Base-by-base conservation (phyloP, 108 stramenopile genomes). In the Schizochytrium sp. region DNA sequence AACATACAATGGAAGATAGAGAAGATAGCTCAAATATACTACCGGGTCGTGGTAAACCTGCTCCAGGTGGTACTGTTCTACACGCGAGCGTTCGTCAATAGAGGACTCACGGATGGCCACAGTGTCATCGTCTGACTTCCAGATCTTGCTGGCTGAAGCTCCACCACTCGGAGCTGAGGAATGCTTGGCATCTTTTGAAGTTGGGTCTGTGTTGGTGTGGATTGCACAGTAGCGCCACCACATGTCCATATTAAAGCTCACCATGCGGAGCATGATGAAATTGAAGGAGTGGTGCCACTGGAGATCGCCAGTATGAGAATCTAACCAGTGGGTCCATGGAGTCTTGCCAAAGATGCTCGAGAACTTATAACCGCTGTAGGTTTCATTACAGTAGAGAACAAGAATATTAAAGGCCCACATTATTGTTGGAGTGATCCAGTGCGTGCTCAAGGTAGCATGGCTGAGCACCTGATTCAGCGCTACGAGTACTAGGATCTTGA, bases 1-100 rank as follows among this genome's bases (percentile, higher is more conserved):
- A 40, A 93, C 42, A 60, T 93, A 94, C 50, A 94, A 87, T 4
- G 94, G 94, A 12, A 92, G 61, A 72, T 94, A 94, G 50, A 93
- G 61, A 3, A 61, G 53, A 92, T 94, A 92, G 57, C 72, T 40
- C 19, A 94, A 61, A 45, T 42, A 61, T 1, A 87, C 0, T 42
- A 87, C 50, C 72, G 91, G 61, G 72, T 91, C 87, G 88, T 92
- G 91, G 88, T 92, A 87, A 8, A 89, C 46, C 56, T 47, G n/a
- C 12, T 17, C 76, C n/a, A 53, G 76, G 40, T 83, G 76, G 2
- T 38, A 83, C 17, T 83, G 8, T 13, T 55, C 76, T 0, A 55
- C 53, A 28, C 76, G 76, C 12, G 50, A 55, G 1, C 53, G 76
- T 53, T 83, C 76, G 47, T 69, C 64, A 2, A 69, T 44, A 5